These are phyloP conservation scores for Penicillium ucsense DNA, from an alignment of 495 filamentous ascomycete species.

Conservation along the genomic window DNA sequence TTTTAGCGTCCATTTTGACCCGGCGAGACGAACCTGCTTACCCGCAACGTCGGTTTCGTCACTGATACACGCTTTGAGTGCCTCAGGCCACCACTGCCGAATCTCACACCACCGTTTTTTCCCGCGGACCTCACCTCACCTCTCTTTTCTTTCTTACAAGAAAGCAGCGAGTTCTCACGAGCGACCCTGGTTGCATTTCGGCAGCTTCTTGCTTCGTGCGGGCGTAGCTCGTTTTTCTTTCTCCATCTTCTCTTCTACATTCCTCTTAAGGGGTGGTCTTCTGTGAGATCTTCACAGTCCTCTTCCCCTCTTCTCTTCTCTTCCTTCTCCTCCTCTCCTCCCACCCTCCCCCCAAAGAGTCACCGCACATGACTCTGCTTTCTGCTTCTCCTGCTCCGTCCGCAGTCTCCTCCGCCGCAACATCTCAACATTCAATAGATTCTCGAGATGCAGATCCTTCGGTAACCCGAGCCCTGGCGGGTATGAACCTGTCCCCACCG, in stretches of 20 bases:
- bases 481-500: constrained; percentile 33
- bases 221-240: constrained; percentile 10
- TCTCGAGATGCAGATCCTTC: constrained; percentile 34
- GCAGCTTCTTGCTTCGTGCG: constrained; percentile 12
- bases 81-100: constrained; percentile 26
- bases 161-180: not conserved
- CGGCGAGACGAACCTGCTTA: not conserved
- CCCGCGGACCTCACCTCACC: constrained; percentile 9
- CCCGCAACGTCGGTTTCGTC: constrained; percentile 22
- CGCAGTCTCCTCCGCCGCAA: constrained; percentile 35
- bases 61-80: constrained; percentile 14
- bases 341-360: constrained; percentile 3
- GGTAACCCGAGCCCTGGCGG: constrained; percentile 39
- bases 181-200: constrained; percentile 1
- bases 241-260: not conserved
- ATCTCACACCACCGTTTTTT: constrained; percentile 16
- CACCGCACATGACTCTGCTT: constrained; percentile 41
- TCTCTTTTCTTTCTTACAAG: constrained; percentile 2
- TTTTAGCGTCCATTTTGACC: not conserved
- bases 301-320: not conserved
- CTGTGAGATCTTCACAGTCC: not conserved
- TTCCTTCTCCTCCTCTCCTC: not conserved
- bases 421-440: constrained; percentile 32
- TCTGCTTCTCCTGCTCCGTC: constrained; percentile 36
- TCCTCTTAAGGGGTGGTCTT: constrained; percentile 7